Evolutionary conservation across 2,329 filamentous ascomycete species (phyloP).

Genomic region (Aspergillus uvarum): DNA sequence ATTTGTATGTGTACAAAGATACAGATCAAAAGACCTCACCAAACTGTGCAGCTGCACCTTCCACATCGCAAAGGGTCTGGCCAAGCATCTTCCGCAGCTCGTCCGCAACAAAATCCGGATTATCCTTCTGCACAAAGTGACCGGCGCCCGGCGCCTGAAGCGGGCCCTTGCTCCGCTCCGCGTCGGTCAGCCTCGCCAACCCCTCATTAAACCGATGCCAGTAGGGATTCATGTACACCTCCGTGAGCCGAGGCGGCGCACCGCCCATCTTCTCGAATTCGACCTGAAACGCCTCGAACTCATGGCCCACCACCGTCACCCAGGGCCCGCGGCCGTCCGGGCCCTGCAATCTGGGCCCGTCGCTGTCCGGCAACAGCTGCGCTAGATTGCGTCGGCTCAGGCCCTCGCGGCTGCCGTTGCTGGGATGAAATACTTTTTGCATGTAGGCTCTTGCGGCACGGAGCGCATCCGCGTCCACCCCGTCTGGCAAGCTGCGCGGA

Average conservation of each 20-base stretch:
- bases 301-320: constrained; percentile 55
- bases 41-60: too few relatives aligned
- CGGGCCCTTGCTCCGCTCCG: constrained; percentile 43
- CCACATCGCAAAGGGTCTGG: constrained; percentile 9
- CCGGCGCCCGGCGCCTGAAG: constrained; percentile 52
- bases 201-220: constrained; percentile 58
- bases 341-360: constrained; percentile 43
- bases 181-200: constrained; percentile 46
- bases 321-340: constrained; percentile 37
- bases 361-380: constrained; percentile 45
- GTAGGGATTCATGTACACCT: constrained; percentile 53
- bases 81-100: constrained; percentile 22
- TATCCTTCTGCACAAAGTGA: constrained; percentile 58
- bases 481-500: constrained; percentile 39
- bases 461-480: constrained; percentile 37
- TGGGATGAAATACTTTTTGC: constrained; percentile 48
- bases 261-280: constrained; percentile 41
- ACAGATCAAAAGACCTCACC: too few relatives aligned
- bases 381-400: constrained; percentile 50
- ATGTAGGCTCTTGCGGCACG: constrained; percentile 36
- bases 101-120: constrained; percentile 49
- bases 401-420: constrained; percentile 51
- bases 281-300: constrained; percentile 53
- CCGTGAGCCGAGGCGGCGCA: constrained; percentile 41
- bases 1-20: too few relatives aligned